phyloP scores from a whole-genome alignment of 306 rosid genomes.

The Ziziphus jujuba region DNA sequence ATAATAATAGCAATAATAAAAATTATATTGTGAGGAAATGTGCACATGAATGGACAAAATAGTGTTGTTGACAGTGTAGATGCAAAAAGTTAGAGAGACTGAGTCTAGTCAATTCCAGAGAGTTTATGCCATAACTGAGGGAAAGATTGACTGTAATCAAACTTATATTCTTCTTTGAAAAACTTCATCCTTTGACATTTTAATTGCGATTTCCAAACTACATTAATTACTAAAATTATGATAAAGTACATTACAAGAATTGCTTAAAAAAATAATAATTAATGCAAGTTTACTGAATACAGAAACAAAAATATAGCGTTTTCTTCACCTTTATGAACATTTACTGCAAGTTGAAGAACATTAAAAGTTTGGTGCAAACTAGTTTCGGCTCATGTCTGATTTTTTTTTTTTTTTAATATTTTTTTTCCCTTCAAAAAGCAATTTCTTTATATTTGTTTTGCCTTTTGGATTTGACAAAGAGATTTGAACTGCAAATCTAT shows the following conservation, averaged over 20 bases:
- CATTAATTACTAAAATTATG: neutral
- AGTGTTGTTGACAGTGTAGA: slow-evolving; percentile 1
- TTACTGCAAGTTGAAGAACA: too few species aligned
- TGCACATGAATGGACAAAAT: too few species aligned
- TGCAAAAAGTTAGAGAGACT: neutral
- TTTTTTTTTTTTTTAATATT: too few species aligned
- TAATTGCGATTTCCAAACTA: too few species aligned
- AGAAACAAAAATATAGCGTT: neutral
- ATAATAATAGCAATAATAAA: too few species aligned
- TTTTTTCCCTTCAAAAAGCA: too few species aligned
- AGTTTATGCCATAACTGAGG: neutral
- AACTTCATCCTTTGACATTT: neutral
- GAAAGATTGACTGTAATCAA: neutral
- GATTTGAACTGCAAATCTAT: too few species aligned
- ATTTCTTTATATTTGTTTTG: too few species aligned
- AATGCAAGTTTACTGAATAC: neutral
- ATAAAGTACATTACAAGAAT: slow-evolving; percentile 11
- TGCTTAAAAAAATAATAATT: neutral
- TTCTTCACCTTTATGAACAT: neutral
- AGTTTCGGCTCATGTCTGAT: too few species aligned
- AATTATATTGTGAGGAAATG: too few species aligned
- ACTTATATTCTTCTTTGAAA: neutral
- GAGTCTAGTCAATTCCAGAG: slow-evolving; percentile 2
- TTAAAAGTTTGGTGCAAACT: too few species aligned
- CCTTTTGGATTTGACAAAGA: too few species aligned